phyloP scores from a whole-genome alignment of 331 rosid species.

The Rhamnella rubrinervis region DNA sequence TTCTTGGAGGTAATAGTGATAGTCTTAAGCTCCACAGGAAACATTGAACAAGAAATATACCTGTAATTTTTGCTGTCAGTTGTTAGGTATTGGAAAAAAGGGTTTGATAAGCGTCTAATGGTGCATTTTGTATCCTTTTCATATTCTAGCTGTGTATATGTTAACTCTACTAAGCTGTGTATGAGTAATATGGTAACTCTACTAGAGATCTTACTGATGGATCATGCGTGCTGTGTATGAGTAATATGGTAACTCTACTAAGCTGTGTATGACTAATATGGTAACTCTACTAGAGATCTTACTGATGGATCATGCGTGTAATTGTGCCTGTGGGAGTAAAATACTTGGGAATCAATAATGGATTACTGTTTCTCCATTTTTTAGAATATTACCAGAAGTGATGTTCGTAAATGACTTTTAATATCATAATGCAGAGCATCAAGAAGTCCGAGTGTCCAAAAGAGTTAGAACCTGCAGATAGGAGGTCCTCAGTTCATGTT shows the following conservation, averaged over 20 bases:
- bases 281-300: not conserved
- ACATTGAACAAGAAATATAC: not conserved
- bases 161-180: no score
- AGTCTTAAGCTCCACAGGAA: slow-evolving; percentile 5
- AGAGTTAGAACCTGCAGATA: slow-evolving; percentile 89
- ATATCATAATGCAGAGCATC: slow-evolving; percentile 67
- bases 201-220: not conserved
- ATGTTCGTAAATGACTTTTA: slow-evolving; percentile 17
- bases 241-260: not conserved
- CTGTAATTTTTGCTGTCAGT: not conserved
- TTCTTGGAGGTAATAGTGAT: slow-evolving; percentile 71
- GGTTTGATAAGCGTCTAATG: no score
- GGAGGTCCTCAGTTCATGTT: slow-evolving; percentile 73
- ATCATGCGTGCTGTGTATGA: not conserved
- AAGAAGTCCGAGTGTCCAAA: slow-evolving; percentile 84
- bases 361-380: slow-evolving; percentile 6
- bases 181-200: not conserved
- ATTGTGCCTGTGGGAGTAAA: not conserved
- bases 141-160: not conserved
- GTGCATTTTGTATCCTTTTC: not conserved
- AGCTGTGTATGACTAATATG: not conserved
- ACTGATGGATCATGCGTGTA: not conserved
- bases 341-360: not conserved
- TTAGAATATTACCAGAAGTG: not conserved
- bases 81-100: no score